Percentiles rank a stretch among this genome's conserved stretches.
These are phyloP conservation scores for Tuber calosporum DNA, from an alignment of 495 filamentous ascomycete genomes.

Conservation along the genomic window DNA sequence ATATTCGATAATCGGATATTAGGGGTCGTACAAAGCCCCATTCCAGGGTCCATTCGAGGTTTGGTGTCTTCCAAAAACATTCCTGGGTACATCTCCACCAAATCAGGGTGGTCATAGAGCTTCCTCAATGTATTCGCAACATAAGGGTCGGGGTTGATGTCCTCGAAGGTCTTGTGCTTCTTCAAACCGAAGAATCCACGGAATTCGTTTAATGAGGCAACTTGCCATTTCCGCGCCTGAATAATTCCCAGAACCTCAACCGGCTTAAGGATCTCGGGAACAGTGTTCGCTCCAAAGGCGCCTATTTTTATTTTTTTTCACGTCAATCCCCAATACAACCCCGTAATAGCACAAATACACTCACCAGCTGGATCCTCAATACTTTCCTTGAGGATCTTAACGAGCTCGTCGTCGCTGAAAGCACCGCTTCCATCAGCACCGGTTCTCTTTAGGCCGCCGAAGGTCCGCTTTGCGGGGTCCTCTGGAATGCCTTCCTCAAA, in stretches of 20 bases:
- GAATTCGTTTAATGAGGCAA: constrained; percentile 57
- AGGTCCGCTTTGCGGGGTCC: constrained; percentile 53
- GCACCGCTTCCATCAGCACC: constrained; percentile 47
- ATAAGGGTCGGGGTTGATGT: constrained; percentile 55
- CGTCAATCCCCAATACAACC: background rate
- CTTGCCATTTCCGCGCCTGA: constrained; percentile 55
- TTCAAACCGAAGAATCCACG: constrained; percentile 56
- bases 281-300: constrained; percentile 54
- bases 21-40: constrained; percentile 22
- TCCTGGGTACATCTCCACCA: constrained; percentile 59
- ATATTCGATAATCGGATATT: background rate
- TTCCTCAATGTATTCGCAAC: constrained; percentile 50
- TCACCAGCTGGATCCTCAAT: constrained; percentile 56
- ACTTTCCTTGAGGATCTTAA: constrained; percentile 53
- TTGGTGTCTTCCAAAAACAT: constrained; percentile 53
- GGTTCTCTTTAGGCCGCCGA: constrained; percentile 52
- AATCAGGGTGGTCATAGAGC: constrained; percentile 56
- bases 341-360: constrained; percentile 16
- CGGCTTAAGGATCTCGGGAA: constrained; percentile 53
- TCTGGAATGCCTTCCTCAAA: constrained; percentile 49
- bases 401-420: constrained; percentile 58
- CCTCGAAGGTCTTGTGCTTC: constrained; percentile 55
- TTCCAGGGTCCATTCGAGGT: constrained; percentile 40
- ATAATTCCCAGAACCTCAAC: constrained; percentile 58
- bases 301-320: constrained; percentile 33